These are phyloP conservation scores for Termitomyces sp. DNA, from an alignment of 768 basidiomycete species.

Conservation along the genomic window DNA sequence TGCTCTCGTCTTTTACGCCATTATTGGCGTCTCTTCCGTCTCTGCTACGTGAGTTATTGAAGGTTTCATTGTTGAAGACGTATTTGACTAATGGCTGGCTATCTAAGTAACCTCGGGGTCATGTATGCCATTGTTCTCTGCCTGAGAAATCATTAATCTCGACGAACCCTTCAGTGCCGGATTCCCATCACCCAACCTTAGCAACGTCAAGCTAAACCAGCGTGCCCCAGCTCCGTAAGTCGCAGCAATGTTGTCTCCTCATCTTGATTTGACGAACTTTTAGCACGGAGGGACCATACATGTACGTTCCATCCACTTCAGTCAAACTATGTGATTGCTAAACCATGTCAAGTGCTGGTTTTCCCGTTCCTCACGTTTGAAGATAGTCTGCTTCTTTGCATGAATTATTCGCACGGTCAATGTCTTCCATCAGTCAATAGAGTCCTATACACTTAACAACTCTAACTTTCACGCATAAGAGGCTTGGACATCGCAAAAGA, in stretches of 20 bases:
- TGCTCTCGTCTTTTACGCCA: slow-evolving; percentile 4
- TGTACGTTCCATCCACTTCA: neutral
- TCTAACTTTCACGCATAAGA: too few species aligned
- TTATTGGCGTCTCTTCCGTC: slow-evolving; percentile 5
- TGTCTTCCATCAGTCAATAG: neutral
- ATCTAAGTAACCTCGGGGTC: neutral
- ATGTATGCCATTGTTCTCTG: neutral
- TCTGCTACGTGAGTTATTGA: slow-evolving; percentile 7
- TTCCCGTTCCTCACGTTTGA: slow-evolving; percentile 2
- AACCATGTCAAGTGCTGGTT: slow-evolving; percentile 3
- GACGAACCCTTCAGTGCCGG: slow-evolving; percentile 3
- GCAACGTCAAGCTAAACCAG: slow-evolving; percentile 2
- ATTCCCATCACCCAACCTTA: slow-evolving; percentile 6
- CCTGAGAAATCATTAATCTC: neutral
- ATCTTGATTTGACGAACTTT: neutral
- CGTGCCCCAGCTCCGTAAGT: slow-evolving; percentile 10
- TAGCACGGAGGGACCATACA: neutral
- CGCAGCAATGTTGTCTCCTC: neutral
- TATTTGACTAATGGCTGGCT: neutral
- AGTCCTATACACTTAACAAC: neutral
- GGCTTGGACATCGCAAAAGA: neutral
- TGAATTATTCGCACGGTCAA: neutral
- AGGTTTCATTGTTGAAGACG: neutral
- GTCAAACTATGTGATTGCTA: neutral
- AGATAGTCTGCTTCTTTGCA: neutral